Percentiles rank a stretch among this genome's conserved stretches.
phyloP scores from a whole-genome alignment of 2,329 filamentous ascomycete genomes.

The Cytospora paraplurivora region DNA sequence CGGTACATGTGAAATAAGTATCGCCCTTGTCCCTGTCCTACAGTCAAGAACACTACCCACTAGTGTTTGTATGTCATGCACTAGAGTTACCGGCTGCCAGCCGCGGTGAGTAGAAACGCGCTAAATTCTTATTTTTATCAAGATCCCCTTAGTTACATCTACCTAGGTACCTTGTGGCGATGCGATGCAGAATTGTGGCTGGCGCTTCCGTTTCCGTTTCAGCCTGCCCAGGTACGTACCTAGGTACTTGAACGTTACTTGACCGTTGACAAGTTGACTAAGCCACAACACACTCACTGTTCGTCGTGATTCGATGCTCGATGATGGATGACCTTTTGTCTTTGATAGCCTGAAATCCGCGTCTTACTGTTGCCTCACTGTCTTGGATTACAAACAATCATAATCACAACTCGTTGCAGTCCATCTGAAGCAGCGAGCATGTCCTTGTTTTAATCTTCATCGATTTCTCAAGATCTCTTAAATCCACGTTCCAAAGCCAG shows the following conservation, averaged over 20 bases:
- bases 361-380: slow-evolving; percentile 24
- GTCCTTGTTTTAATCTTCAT: not conserved
- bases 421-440: slow-evolving; percentile 14
- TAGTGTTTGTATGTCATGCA: too few relatives aligned
- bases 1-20: too few relatives aligned
- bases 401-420: slow-evolving; percentile 4
- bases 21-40: too few relatives aligned
- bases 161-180: not conserved
- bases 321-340: slow-evolving; percentile 5
- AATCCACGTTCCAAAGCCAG: not conserved
- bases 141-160: not conserved
- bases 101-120: not conserved
- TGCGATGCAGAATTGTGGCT: too few relatives aligned
- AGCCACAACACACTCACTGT: slow-evolving; percentile 19
- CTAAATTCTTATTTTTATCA: not conserved
- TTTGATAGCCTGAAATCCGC: slow-evolving; percentile 19
- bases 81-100: not conserved
- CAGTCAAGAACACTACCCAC: too few relatives aligned
- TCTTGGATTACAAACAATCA: not conserved
- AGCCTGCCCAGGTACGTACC: too few relatives aligned
- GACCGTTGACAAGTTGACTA: not conserved
- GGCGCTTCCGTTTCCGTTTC: too few relatives aligned
- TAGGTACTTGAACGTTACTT: too few relatives aligned
- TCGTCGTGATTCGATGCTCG: slow-evolving; percentile 26
- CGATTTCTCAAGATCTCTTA: not conserved